Conservation (phyloP, 352 stramenopile genomes). For the Globisporangium mamillatum region DNA sequence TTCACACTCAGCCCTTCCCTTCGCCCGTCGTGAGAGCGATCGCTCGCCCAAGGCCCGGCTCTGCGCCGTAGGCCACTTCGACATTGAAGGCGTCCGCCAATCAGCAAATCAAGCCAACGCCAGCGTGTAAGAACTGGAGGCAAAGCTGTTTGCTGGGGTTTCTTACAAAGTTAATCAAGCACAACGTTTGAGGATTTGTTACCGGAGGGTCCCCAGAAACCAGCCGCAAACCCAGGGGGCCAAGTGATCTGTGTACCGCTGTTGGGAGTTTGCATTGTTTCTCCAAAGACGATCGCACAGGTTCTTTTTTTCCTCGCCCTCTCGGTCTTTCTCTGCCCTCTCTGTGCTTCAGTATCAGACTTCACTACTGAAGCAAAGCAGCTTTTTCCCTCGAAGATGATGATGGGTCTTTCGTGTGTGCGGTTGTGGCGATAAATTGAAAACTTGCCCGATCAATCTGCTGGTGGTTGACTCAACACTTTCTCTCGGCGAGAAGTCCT, state of each 20-base stretch:
- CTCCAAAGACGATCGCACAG: no score
- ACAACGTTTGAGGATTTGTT: background rate
- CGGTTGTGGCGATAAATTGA: background rate
- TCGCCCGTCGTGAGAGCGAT: background rate
- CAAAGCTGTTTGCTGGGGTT: background rate
- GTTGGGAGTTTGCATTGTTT: background rate
- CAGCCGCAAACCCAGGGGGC: no score
- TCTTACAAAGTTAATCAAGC: background rate
- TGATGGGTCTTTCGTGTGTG: background rate
- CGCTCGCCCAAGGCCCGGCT: background rate
- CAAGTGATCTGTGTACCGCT: background rate
- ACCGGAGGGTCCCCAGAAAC: background rate
- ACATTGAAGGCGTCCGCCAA: background rate
- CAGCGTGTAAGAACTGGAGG: background rate
- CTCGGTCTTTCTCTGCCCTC: no score
- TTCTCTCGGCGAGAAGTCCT: background rate
- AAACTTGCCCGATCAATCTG: no score
- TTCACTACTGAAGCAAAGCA: conserved; percentile 4
- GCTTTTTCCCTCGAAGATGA: background rate
- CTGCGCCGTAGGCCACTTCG: background rate
- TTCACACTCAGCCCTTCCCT: background rate
- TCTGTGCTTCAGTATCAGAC: conserved; percentile 2
- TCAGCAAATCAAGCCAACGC: background rate
- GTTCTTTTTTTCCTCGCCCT: background rate
- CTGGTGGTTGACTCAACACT: background rate